phyloP scores from a whole-genome alignment of 139 green algal species.

The Trebouxia sp. region DNA sequence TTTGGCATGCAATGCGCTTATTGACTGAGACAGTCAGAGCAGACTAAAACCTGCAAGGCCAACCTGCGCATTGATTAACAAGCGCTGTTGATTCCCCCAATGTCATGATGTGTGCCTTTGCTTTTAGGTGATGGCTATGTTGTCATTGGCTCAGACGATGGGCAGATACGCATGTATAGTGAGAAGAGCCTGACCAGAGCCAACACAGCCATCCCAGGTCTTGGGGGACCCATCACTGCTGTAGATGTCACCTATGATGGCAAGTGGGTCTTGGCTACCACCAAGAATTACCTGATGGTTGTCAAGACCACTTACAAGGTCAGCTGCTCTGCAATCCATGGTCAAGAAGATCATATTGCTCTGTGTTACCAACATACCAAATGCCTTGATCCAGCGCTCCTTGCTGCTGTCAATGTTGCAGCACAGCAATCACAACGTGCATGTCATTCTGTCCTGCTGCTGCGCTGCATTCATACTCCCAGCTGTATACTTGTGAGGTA shows the following conservation, averaged over 20 bases:
- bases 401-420: too few relatives aligned
- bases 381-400: too few relatives aligned
- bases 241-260: conserved; percentile 93
- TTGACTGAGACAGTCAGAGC: not conserved
- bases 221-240: conserved; percentile 86
- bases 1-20: too few relatives aligned
- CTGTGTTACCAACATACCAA: too few relatives aligned
- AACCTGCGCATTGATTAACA: too few relatives aligned
- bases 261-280: conserved; percentile 86
- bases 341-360: conserved; percentile 43
- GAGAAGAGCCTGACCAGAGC: conserved; percentile 77
- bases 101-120: not conserved
- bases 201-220: conserved; percentile 86
- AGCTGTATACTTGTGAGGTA: too few relatives aligned
- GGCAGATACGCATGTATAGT: conserved; percentile 89
- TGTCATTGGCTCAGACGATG: conserved; percentile 85
- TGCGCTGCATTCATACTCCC: too few relatives aligned
- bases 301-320: conserved; percentile 84
- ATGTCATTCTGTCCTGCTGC: too few relatives aligned
- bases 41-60: not conserved
- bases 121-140: conserved; percentile 79
- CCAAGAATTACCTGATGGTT: conserved; percentile 92
- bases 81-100: too few relatives aligned
- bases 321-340: conserved; percentile 34
- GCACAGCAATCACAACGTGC: too few relatives aligned